Evolutionary conservation across 2,329 filamentous ascomycete genomes (phyloP).

Genomic region (Ramichloridium luteum): DNA sequence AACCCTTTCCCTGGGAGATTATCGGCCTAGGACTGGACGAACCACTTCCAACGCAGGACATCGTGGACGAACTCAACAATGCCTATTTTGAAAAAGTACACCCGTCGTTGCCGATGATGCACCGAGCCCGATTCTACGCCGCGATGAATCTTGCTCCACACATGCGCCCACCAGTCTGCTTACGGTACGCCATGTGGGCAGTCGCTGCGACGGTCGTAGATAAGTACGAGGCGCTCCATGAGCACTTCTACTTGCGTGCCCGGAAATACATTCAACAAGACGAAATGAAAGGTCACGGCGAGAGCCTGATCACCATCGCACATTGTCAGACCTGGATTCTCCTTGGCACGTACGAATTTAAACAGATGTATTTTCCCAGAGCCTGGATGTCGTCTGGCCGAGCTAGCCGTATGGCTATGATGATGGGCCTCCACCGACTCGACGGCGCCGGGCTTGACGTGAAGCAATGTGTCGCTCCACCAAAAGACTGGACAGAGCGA

Average conservation of each 20-base stretch:
- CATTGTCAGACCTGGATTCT: constrained; percentile 79
- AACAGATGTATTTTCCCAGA: constrained; percentile 91
- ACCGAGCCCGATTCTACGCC: constrained; percentile 74
- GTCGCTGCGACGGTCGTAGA: constrained; percentile 75
- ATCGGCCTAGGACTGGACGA: constrained; percentile 74
- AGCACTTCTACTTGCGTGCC: constrained; percentile 79
- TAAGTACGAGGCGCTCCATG: constrained; percentile 66
- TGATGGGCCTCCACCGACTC: constrained; percentile 84
- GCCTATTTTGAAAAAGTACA: constrained; percentile 89
- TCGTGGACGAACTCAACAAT: constrained; percentile 76
- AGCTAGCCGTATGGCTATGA: constrained; percentile 68
- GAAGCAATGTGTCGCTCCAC: constrained; percentile 76
- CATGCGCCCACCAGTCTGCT: constrained; percentile 71
- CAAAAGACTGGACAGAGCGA: constrained; percentile 84
- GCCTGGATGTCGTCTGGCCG: constrained; percentile 89
- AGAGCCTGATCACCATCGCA: constrained; percentile 72
- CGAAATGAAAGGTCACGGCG: constrained; percentile 84
- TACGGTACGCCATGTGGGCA: constrained; percentile 96
- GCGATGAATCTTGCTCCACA: constrained; percentile 82
- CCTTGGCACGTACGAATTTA: constrained; percentile 79
- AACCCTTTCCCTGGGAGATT: constrained; percentile 67
- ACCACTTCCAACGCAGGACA: constrained; percentile 61
- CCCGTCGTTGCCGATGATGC: constrained; percentile 74
- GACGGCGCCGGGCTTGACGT: constrained; percentile 77
- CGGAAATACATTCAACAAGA: constrained; percentile 84